Evolutionary conservation across 2,329 filamentous ascomycete genomes (phyloP).

Genomic region (Claviceps digitariae): DNA sequence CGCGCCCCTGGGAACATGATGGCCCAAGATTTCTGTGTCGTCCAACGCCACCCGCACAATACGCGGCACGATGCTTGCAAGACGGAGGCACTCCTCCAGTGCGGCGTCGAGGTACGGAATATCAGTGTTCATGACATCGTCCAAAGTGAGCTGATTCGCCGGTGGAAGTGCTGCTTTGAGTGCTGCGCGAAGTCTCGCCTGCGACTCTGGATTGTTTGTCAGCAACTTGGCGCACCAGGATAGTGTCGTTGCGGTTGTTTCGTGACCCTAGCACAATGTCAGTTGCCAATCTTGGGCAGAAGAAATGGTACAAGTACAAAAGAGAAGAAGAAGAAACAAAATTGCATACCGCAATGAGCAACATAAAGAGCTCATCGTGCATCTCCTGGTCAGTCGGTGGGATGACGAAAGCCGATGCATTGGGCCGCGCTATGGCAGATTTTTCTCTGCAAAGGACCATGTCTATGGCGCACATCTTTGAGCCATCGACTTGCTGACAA

Average conservation of each 20-base stretch:
- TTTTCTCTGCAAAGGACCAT: constrained; percentile 3
- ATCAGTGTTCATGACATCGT: neutral
- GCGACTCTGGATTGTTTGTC: constrained; percentile 6
- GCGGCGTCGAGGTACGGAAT: constrained; percentile 3
- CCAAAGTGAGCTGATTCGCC: neutral
- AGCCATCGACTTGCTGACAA: neutral
- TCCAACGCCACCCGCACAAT: neutral
- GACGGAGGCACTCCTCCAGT: constrained; percentile 1
- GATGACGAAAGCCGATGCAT: neutral
- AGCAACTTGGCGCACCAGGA: constrained; percentile 12
- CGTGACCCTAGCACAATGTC: constrained; percentile 9
- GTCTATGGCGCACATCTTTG: constrained; percentile 4
- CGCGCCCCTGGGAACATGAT: neutral
- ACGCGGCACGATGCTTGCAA: neutral
- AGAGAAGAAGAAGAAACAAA: neutral
- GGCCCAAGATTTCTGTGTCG: neutral
- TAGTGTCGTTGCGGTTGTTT: constrained; percentile 11
- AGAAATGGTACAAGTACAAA: neutral
- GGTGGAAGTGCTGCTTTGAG: constrained; percentile 8
- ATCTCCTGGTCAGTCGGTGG: constrained; percentile 7
- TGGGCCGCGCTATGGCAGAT: neutral
- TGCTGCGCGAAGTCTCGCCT: constrained; percentile 10
- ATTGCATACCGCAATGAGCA: constrained; percentile 5
- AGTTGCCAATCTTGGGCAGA: neutral
- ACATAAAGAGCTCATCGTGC: constrained; percentile 12